A percentile compares a stretch with the other conserved stretches of the same genome.
These are phyloP conservation scores for Candida multigemmis DNA, from an alignment of 805 yeast species.

Conservation along the genomic window DNA sequence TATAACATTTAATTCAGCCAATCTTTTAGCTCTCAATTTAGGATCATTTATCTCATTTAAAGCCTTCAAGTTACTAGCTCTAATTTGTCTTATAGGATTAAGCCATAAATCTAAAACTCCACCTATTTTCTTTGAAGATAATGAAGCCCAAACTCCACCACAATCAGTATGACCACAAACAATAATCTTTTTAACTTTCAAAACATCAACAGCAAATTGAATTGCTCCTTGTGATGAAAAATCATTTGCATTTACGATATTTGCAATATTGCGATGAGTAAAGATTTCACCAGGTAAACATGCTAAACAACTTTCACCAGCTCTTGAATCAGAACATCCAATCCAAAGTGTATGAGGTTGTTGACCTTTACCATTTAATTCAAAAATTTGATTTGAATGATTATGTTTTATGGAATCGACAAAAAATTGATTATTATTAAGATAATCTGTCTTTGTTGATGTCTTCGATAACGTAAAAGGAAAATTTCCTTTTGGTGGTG, in stretches of 20 bases:
- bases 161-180: conserved; percentile 95
- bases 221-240: conserved; percentile 67
- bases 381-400: conserved; percentile 48
- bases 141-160: conserved; percentile 83
- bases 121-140: conserved; percentile 56
- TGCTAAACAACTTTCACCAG: conserved; percentile 67
- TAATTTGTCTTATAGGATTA: conserved; percentile 55
- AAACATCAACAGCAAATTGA: conserved; percentile 80
- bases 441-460: conserved; percentile 39
- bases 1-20: conserved; percentile 70
- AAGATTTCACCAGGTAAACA: conserved; percentile 90
- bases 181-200: conserved; percentile 71
- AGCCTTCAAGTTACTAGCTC: conserved; percentile 47
- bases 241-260: conserved; percentile 63
- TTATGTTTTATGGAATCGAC: conserved; percentile 38
- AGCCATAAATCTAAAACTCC: conserved; percentile 69
- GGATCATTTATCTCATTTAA: conserved; percentile 38
- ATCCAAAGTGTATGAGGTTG: conserved; percentile 91
- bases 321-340: conserved; percentile 90
- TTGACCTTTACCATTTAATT: conserved; percentile 70
- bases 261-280: conserved; percentile 83
- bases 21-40: conserved; percentile 44
- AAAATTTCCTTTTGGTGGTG: conserved; percentile 10
- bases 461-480: conserved; percentile 41
- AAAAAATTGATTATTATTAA: conserved; percentile 37